phyloP scores from a whole-genome alignment of 2,329 filamentous ascomycete species.

The Colletotrichum sp. region DNA sequence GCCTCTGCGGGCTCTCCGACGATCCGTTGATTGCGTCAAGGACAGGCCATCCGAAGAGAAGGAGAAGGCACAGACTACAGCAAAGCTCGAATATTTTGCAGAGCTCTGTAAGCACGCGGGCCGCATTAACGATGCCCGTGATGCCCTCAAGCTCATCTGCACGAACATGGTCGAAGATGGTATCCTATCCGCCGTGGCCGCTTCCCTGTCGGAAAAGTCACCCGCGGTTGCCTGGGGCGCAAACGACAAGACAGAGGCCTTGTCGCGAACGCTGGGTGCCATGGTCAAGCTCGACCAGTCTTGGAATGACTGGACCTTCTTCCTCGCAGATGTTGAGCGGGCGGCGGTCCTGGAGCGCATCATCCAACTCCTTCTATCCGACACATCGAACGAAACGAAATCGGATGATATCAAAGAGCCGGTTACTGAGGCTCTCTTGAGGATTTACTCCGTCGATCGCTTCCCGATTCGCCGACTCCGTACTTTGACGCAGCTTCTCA shows the following conservation, averaged over 20 bases:
- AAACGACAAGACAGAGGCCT: constrained; percentile 51
- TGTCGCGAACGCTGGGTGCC: constrained; percentile 65
- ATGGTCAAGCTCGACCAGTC: constrained; percentile 64
- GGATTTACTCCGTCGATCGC: constrained; percentile 52
- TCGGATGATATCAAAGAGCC: constrained; percentile 42
- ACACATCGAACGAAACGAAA: constrained; percentile 35
- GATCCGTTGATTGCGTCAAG: constrained; percentile 68
- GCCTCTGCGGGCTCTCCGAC: constrained; percentile 62
- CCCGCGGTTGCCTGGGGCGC: constrained; percentile 59
- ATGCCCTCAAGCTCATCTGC: constrained; percentile 65
- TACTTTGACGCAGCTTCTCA: constrained; percentile 54
- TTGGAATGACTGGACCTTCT: constrained; percentile 61
- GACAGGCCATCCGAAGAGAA: constrained; percentile 59
- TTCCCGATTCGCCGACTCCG: constrained; percentile 60
- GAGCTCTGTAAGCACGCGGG: constrained; percentile 62
- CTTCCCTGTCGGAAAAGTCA: constrained; percentile 52
- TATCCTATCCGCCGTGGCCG: constrained; percentile 58
- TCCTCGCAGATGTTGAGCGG: constrained; percentile 56
- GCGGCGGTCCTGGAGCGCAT: constrained; percentile 66
- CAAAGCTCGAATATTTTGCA: constrained; percentile 71
- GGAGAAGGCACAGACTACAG: constrained; percentile 62
- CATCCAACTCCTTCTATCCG: constrained; percentile 52
- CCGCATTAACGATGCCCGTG: constrained; percentile 60
- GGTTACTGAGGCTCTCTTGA: constrained; percentile 51
- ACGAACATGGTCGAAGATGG: constrained; percentile 65